Evolutionary conservation across 768 basidiomycete species (phyloP).

Genomic region (Mycena leptocephala): DNA sequence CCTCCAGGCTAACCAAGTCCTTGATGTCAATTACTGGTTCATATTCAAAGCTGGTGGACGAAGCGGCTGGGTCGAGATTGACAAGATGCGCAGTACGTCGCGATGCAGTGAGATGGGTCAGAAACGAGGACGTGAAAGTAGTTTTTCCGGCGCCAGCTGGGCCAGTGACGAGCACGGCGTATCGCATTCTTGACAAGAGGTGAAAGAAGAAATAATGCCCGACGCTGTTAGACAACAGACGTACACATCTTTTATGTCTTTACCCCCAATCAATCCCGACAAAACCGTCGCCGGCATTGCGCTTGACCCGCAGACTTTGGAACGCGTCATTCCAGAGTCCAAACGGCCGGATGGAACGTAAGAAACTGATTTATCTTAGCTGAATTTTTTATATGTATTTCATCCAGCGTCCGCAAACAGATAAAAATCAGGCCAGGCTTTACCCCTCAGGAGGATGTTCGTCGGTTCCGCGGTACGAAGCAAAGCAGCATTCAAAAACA

Average conservation of each 20-base stretch:
- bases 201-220: neutral
- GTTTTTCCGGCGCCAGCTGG: conserved; percentile 99
- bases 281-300: conserved; percentile 86
- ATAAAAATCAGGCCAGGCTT: conserved; percentile 93
- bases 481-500: neutral
- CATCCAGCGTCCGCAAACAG: conserved; percentile 85
- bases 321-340: conserved; percentile 92
- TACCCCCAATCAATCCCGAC: conserved; percentile 82
- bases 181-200: conserved; percentile 74
- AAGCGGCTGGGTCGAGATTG: conserved; percentile 97
- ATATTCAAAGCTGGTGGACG: conserved; percentile 89
- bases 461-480: conserved; percentile 78
- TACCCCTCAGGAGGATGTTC: conserved; percentile 94
- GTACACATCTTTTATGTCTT: conserved; percentile 48
- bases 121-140: conserved; percentile 90
- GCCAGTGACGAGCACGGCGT: conserved; percentile 92
- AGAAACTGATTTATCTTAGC: conserved; percentile 47
- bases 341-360: conserved; percentile 90
- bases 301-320: conserved; percentile 87
- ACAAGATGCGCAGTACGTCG: conserved; percentile 92
- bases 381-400: conserved; percentile 35
- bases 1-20: conserved; percentile 92
- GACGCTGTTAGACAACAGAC: neutral
- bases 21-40: conserved; percentile 95
- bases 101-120: conserved; percentile 90